Conservation (phyloP, 495 filamentous ascomycete genomes). For the Articulospora tetracladia region DNA sequence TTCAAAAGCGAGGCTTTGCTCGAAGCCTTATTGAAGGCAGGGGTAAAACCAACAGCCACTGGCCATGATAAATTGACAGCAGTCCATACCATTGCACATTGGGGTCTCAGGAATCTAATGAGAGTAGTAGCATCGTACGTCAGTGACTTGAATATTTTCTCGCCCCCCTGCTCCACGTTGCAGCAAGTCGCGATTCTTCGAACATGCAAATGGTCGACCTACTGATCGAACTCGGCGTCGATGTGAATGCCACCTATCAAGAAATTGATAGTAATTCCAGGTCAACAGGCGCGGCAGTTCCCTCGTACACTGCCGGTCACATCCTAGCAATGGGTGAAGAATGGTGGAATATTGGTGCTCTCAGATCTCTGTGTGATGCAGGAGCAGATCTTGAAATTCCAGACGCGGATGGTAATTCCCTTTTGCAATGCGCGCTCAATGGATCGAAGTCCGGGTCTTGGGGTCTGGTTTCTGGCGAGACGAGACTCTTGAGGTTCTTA, state of each 20-base stretch:
- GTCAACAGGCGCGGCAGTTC: not conserved
- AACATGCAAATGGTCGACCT: conserved; percentile 39
- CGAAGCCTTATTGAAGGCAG: not conserved
- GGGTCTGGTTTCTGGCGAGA: conserved; percentile 5
- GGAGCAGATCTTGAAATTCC: conserved; percentile 33
- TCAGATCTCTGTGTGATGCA: conserved; percentile 35
- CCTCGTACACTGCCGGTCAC: conserved; percentile 26
- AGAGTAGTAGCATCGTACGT: not conserved
- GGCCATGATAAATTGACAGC: not conserved
- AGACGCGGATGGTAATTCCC: conserved; percentile 31
- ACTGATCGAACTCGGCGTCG: conserved; percentile 32
- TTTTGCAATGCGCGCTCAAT: conserved; percentile 33
- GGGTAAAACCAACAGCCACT: not conserved
- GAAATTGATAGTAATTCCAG: not conserved
- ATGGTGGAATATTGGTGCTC: conserved; percentile 42
- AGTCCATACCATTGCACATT: not conserved
- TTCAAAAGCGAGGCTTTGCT: not conserved
- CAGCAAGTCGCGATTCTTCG: conserved; percentile 22
- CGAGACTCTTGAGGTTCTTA: conserved; percentile 26
- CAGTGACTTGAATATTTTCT: conserved; percentile 6
- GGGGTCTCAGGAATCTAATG: conserved; percentile 1
- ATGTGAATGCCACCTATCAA: conserved; percentile 24
- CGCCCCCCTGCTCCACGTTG: conserved; percentile 2
- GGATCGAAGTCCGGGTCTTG: not conserved
- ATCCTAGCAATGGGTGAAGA: conserved; percentile 31